phyloP scores from a whole-genome alignment of 768 basidiomycete genomes.

The Harrya chromipes region DNA sequence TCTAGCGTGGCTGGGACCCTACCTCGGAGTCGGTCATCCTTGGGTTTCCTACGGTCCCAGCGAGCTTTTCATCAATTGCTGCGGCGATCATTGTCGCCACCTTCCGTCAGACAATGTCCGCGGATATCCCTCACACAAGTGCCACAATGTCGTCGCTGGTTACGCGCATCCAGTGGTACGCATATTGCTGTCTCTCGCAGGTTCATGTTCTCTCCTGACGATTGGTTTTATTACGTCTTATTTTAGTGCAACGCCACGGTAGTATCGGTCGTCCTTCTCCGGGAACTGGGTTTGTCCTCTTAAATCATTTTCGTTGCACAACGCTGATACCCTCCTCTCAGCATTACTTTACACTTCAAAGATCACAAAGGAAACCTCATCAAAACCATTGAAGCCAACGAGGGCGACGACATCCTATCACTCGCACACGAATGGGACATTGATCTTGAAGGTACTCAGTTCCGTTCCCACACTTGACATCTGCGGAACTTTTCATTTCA shows the following conservation, averaged over 20 bases:
- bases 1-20: not conserved
- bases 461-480: not conserved
- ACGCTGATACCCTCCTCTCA: conserved; percentile 30
- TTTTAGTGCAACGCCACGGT: conserved; percentile 41
- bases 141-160: conserved; percentile 3
- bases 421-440: conserved; percentile 95
- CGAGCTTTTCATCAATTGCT: conserved; percentile 13
- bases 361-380: conserved; percentile 82
- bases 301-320: not conserved
- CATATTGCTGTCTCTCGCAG: not conserved
- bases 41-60: not conserved
- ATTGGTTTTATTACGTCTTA: not conserved
- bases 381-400: conserved; percentile 87
- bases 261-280: conserved; percentile 56
- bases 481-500: not conserved
- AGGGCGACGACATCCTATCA: conserved; percentile 89
- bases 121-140: not conserved
- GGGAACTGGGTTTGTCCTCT: conserved; percentile 58
- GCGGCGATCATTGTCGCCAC: not conserved
- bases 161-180: conserved; percentile 21
- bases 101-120: not conserved
- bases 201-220: not conserved
- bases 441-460: conserved; percentile 80
- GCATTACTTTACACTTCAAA: conserved; percentile 87
- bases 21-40: conserved; percentile 1